These are phyloP conservation scores for Soucietia sequanensis DNA, from an alignment of 805 yeast genomes.

Conservation along the genomic window DNA sequence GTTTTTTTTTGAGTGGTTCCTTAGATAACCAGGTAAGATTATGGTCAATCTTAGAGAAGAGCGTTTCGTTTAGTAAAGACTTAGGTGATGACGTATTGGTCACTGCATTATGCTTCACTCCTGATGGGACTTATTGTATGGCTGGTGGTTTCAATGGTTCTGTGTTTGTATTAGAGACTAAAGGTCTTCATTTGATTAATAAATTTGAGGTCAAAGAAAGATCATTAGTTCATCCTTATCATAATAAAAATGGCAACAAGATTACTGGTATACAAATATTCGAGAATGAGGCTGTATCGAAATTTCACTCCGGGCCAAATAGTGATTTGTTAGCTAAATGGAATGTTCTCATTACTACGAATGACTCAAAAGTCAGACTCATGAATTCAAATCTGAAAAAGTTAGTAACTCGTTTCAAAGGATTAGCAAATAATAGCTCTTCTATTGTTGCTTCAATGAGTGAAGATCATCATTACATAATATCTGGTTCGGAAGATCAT, in stretches of 20 bases:
- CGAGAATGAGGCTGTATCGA: conserved; percentile 13
- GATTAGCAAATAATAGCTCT: conserved; percentile 66
- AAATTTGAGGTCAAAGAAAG: conserved; percentile 31
- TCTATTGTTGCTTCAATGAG: conserved; percentile 67
- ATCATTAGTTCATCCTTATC: conserved; percentile 21
- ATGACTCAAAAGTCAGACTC: conserved; percentile 76
- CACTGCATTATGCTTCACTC: conserved; percentile 73
- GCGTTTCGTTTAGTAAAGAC: conserved; percentile 50
- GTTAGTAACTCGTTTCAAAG: conserved; percentile 69
- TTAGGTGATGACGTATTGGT: conserved; percentile 63
- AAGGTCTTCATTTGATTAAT: conserved; percentile 50
- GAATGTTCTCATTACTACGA: conserved; percentile 62
- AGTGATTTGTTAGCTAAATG: conserved; percentile 20
- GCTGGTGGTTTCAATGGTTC: conserved; percentile 83
- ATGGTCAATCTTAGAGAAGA: conserved; percentile 82
- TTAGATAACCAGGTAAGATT: conserved; percentile 70
- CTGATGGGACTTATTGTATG: conserved; percentile 56
- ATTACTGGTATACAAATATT: conserved; percentile 73
- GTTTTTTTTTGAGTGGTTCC: conserved; percentile 82
- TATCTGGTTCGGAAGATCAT: conserved; percentile 86
- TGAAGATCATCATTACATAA: conserved; percentile 55
- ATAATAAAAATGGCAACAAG: conserved; percentile 39
- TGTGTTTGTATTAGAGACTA: conserved; percentile 58
- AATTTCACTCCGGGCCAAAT: background rate
- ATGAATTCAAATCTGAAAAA: conserved; percentile 54